Evolutionary conservation across 768 basidiomycete species (phyloP), one percentile per base, ranked within the genome.

Genomic region (Hydnum rufescens): DNA sequence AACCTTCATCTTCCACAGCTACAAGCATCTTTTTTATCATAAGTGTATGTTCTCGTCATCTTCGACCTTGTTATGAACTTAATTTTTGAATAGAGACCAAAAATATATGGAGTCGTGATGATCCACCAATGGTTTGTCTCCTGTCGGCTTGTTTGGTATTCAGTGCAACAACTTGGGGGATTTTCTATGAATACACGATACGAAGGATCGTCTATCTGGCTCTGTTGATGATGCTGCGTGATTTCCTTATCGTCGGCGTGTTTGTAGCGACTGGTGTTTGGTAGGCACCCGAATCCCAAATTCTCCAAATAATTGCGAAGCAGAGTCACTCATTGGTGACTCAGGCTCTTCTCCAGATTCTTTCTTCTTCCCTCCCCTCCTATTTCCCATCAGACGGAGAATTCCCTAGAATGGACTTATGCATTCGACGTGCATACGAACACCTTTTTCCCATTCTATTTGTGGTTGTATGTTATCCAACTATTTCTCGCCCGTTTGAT

Each of bases 351-450:
- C 8, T 23, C 18, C 42, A 4, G 16, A 19, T 13, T 47, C 8
- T 47, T 47, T 25, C 25, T 31, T 28, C 3, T 55, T 6, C 31
- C 49, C 16, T 32, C 28, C 26, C 16, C 32, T 29, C 55, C 54
- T 5, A 51, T 28, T 3, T 29, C 44, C 8, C 32, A 54, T 31
- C 32, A 51, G 4, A 46, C 32, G 4, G 55, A 54, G 3, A 28
- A 34, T 58, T 60, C 22, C 59, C 82, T 89, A 29, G 86, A 89
- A 70, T 90, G 81, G 85, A 84, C 82, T 3, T 97, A 95, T 65
- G 88, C 86, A 8, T 93, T 97, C 60, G 93, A 97, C 64, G 83
- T 96, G 16, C 90, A 95, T 65, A 92, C 83, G 54, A 96, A 97
- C 60, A 81, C 89, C 2, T 97, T 96, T 71, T 93, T 96, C 66